phyloP scores from a whole-genome alignment of 352 stramenopile genomes.

The Phytophthora agathidicida region DNA sequence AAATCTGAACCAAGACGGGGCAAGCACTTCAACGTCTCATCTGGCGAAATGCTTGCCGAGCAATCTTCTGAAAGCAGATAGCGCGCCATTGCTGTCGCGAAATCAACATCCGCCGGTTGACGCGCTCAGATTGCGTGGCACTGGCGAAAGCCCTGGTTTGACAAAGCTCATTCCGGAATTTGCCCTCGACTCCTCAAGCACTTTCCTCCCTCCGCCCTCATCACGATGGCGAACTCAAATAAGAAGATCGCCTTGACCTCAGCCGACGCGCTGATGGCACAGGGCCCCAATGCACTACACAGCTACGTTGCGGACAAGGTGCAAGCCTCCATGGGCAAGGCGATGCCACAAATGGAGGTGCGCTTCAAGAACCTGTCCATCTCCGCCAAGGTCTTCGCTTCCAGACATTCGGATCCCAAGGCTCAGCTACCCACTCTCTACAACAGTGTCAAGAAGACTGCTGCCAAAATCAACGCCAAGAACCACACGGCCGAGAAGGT shows the following conservation, averaged over 20 bases:
- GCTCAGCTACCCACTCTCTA: constrained; percentile 47
- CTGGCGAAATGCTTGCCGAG: constrained; percentile 1
- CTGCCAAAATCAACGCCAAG: constrained; percentile 31
- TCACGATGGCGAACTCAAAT: constrained; percentile 2
- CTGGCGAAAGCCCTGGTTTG: background rate
- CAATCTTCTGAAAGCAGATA: constrained; percentile 15
- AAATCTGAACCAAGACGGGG: constrained; percentile 19
- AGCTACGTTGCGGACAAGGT: constrained; percentile 27
- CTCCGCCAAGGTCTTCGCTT: constrained; percentile 28
- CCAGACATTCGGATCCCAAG: constrained; percentile 13
- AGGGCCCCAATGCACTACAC: constrained; percentile 32
- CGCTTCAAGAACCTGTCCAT: constrained; percentile 34
- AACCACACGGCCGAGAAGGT: constrained; percentile 42
- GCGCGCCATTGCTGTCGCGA: constrained; percentile 22
- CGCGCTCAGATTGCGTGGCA: constrained; percentile 8
- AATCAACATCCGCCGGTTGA: constrained; percentile 20
- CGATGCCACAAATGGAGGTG: constrained; percentile 36
- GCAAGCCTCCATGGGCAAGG: constrained; percentile 20
- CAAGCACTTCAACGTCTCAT: constrained; percentile 17
- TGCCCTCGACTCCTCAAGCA: constrained; percentile 17
- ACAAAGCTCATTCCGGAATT: constrained; percentile 27
- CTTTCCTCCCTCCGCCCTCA: constrained; percentile 9
- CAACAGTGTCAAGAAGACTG: constrained; percentile 41
- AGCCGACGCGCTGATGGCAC: constrained; percentile 27
- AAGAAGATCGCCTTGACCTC: constrained; percentile 27